A percentile compares a stretch with the other conserved stretches of the same genome.
These are phyloP conservation scores for Thielaviopsis ethacetica DNA, from an alignment of 2,329 filamentous ascomycete species.

Conservation along the genomic window DNA sequence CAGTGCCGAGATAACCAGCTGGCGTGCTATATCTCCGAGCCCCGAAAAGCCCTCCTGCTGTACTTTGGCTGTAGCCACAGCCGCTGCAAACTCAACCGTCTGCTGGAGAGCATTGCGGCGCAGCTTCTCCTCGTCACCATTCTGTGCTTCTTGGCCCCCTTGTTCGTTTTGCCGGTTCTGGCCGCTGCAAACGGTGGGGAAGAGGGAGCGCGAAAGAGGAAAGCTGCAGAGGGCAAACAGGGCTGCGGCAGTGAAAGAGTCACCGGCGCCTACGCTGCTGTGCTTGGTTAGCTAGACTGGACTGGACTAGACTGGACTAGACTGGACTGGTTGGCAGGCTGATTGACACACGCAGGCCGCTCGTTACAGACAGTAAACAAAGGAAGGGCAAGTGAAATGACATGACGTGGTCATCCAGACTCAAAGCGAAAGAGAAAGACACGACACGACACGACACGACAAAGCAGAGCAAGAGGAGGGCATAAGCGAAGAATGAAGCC, in stretches of 20 bases:
- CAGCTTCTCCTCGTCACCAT: too few species aligned
- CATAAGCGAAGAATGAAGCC: not conserved
- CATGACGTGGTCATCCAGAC: too few species aligned
- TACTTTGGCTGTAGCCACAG: constrained; percentile 52
- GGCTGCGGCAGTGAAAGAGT: constrained; percentile 60
- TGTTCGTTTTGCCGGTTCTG: too few species aligned
- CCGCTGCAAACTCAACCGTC: constrained; percentile 42
- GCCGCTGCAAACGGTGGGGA: not conserved
- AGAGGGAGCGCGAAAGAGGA: not conserved
- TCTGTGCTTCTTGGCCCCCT: too few species aligned
- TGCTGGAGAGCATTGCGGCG: constrained; percentile 17
- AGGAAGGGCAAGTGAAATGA: too few species aligned
- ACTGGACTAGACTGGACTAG: not conserved
- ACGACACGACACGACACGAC: not conserved
- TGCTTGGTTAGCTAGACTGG: constrained; percentile 10
- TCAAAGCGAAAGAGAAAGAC: not conserved
- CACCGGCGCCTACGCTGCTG: constrained; percentile 57
- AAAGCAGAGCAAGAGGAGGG: not conserved
- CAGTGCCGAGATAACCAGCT: not conserved
- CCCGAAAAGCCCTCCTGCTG: constrained; percentile 47
- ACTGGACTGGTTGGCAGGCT: not conserved
- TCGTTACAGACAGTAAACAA: too few species aligned
- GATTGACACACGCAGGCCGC: too few species aligned
- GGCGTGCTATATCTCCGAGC: constrained; percentile 21
- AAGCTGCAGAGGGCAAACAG: constrained; percentile 37